Percentiles rank a stretch among this genome's conserved stretches.
Evolutionary conservation across 2,329 filamentous ascomycete species (phyloP).

Genomic region (Ascocoryne sarcoides): DNA sequence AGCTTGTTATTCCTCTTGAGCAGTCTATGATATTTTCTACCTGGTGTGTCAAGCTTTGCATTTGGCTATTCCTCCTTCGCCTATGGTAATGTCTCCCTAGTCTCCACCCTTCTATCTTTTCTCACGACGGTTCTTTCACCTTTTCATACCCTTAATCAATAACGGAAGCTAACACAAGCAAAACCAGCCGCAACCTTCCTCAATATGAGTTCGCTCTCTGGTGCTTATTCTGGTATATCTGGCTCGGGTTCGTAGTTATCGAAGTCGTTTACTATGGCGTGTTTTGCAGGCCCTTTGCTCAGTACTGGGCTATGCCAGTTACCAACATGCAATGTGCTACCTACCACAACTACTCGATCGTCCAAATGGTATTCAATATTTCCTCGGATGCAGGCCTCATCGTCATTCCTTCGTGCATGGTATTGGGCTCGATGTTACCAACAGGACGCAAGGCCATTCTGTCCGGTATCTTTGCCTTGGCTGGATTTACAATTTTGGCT

Average conservation of each 20-base stretch:
- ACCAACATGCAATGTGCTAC: slow-evolving; percentile 44
- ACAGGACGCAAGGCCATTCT: slow-evolving; percentile 35
- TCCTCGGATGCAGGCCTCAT: slow-evolving; percentile 50
- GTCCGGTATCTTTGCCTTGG: slow-evolving; percentile 37
- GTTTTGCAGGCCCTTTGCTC: slow-evolving; percentile 43
- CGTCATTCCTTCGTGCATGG: slow-evolving; percentile 38
- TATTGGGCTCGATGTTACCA: slow-evolving; percentile 32
- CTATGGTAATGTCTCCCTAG: slow-evolving; percentile 14
- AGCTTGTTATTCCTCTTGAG: slow-evolving; percentile 40
- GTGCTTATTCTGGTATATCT: slow-evolving; percentile 38
- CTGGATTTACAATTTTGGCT: slow-evolving; percentile 44
- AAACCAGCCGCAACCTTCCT: slow-evolving; percentile 11
- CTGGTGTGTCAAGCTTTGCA: slow-evolving; percentile 44
- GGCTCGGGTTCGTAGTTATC: slow-evolving; percentile 34
- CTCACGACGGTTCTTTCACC: neutral
- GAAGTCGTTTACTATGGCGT: slow-evolving; percentile 29
- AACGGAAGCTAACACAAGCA: neutral
- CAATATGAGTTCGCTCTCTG: slow-evolving; percentile 33
- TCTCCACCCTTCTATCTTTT: neutral
- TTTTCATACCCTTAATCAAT: neutral
- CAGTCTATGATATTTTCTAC: slow-evolving; percentile 40
- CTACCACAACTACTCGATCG: slow-evolving; percentile 46
- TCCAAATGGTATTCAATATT: slow-evolving; percentile 49
- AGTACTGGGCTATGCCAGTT: slow-evolving; percentile 51
- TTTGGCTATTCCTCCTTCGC: slow-evolving; percentile 36